Conservation (phyloP, 1,139 yeast species). For the Kazachstania sp. region DNA sequence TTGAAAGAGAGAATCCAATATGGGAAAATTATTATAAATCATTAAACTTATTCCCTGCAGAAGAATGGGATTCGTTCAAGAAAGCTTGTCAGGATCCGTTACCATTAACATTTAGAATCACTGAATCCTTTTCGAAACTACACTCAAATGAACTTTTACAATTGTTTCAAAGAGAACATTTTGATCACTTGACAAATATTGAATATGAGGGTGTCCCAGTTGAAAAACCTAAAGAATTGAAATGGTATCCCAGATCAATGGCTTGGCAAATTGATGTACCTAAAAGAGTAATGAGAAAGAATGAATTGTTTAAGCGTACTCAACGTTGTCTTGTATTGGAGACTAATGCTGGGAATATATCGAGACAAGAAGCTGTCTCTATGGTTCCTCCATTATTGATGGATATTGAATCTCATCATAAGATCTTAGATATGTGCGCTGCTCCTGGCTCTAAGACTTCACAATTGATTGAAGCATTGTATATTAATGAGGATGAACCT, state of each 20-base stretch:
- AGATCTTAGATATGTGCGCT: conserved; percentile 95
- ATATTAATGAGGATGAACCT: conserved; percentile 47
- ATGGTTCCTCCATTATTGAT: conserved; percentile 96
- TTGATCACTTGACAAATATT: conserved; percentile 42
- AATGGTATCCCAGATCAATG: conserved; percentile 77
- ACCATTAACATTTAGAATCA: conserved; percentile 90
- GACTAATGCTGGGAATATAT: conserved; percentile 92
- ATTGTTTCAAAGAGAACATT: conserved; percentile 53
- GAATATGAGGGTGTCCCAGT: conserved; percentile 34
- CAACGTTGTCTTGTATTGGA: conserved; percentile 89
- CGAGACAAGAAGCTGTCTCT: conserved; percentile 96
- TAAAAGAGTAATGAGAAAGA: conserved; percentile 83
- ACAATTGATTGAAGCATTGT: conserved; percentile 86
- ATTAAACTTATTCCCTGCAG: conserved; percentile 50
- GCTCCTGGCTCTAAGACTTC: conserved; percentile 99
- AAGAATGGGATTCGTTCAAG: conserved; percentile 71
- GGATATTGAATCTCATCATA: conserved; percentile 84
- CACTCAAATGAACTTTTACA: conserved; percentile 60
- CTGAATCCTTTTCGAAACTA: conserved; percentile 60
- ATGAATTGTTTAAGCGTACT: conserved; percentile 73
- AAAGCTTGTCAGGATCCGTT: conserved; percentile 66
- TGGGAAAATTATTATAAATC: conserved; percentile 85
- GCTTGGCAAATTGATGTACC: conserved; percentile 95
- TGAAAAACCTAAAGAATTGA: conserved; percentile 58
- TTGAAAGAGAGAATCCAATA: conserved; percentile 65